Evolutionary conservation across 148 eudicot species (phyloP).

Genomic region (Heliamphora exappendiculata): DNA sequence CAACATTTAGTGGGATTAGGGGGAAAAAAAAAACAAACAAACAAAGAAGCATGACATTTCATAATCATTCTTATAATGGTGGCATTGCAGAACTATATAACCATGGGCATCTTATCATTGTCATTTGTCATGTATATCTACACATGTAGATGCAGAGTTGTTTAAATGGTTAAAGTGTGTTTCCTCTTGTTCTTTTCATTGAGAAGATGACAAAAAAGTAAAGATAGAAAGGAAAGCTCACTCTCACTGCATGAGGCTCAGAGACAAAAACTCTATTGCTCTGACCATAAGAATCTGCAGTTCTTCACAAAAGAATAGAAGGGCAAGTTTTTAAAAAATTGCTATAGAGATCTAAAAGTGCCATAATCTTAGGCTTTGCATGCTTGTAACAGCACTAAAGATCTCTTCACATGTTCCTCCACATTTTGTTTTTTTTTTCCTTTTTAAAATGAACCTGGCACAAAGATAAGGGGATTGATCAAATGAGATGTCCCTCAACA

Average conservation of each 20-base stretch:
- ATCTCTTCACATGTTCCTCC: neutral
- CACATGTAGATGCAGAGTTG: neutral
- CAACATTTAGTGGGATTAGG: neutral
- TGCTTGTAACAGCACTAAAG: constrained; percentile 6
- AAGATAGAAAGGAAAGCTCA: constrained; percentile 14
- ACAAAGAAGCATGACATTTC: neutral
- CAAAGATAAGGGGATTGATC: neutral
- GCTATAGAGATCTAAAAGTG: neutral
- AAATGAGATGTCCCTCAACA: neutral
- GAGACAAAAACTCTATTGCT: constrained; percentile 9
- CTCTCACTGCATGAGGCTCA: constrained; percentile 10
- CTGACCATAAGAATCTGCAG: constrained; percentile 11
- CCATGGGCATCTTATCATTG: neutral
- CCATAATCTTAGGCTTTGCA: constrained; percentile 12
- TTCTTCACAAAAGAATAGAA: neutral
- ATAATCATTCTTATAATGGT: neutral
- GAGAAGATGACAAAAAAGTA: constrained; percentile 9
- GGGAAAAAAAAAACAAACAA: neutral
- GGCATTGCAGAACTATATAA: neutral
- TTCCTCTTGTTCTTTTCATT: constrained; percentile 13
- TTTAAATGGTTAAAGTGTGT: constrained; percentile 10
- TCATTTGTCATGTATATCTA: neutral
- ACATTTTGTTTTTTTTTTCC: neutral
- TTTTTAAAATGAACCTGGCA: constrained; percentile 3
- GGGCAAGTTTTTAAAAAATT: constrained; percentile 5